Percentiles rank a stretch among this genome's conserved stretches.
These are phyloP conservation scores for Excoecaria agallocha DNA, from an alignment of 345 rosid genomes.

Conservation along the genomic window DNA sequence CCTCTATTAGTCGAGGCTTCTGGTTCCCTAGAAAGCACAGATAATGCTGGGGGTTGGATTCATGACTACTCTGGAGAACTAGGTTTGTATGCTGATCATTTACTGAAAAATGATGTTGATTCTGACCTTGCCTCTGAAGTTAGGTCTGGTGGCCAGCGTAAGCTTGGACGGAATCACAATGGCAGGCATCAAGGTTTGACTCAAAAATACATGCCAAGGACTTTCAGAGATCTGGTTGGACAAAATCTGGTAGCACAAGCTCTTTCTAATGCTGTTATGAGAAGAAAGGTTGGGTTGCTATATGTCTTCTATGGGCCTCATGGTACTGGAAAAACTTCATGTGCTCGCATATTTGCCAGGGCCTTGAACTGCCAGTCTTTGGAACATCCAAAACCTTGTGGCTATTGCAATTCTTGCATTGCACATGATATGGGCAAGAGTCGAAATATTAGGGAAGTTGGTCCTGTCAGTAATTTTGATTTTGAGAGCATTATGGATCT, in stretches of 20 bases:
- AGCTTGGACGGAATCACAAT: constrained; percentile 31
- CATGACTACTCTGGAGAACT: constrained; percentile 95
- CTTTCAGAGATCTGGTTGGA: constrained; percentile 75
- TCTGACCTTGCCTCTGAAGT: constrained; percentile 82
- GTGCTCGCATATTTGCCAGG: constrained; percentile 85
- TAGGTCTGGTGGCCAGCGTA: constrained; percentile 53
- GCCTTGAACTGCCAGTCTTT: constrained; percentile 85
- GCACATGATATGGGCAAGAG: constrained; percentile 72
- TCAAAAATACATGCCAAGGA: constrained; percentile 78
- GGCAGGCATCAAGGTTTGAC: constrained; percentile 73
- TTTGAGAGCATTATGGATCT: constrained; percentile 64
- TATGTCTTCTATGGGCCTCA: constrained; percentile 95
- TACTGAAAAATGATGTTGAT: constrained; percentile 63
- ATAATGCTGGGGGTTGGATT: constrained; percentile 69
- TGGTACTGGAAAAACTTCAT: constrained; percentile 94
- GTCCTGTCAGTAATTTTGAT: constrained; percentile 74
- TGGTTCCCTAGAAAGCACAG: constrained; percentile 58
- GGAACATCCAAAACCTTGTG: constrained; percentile 78
- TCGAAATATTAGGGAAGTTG: constrained; percentile 67
- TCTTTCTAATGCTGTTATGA: constrained; percentile 72
- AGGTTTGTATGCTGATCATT: constrained; percentile 77
- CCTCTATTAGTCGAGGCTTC: constrained; percentile 70
- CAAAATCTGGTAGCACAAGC: constrained; percentile 87
- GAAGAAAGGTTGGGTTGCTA: constrained; percentile 77
- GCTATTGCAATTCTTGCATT: constrained; percentile 70